Evolutionary conservation across 176 grass and related monocot genomes (phyloP).

Genomic region (Lolium multiflorum): DNA sequence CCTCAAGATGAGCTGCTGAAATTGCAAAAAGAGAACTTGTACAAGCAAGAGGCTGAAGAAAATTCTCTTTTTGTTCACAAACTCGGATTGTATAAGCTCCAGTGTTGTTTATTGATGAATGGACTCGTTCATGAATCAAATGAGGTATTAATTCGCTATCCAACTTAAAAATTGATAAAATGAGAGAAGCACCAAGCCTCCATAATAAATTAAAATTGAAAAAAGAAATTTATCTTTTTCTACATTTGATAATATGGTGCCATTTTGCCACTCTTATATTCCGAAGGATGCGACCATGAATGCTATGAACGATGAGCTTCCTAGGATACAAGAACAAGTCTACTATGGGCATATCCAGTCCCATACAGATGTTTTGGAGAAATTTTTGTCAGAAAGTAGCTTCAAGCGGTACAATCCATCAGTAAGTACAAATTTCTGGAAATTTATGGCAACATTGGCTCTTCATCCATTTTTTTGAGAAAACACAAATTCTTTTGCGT

Average conservation of each 20-base stretch:
- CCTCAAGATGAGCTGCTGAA: conserved; percentile 90
- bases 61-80: conserved; percentile 90
- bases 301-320: conserved; percentile 95
- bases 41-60: conserved; percentile 77
- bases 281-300: conserved; percentile 81
- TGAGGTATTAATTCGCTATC: conserved; percentile 64
- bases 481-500: too few species aligned
- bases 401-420: conserved; percentile 89
- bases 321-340: conserved; percentile 99
- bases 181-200: conserved; percentile 10
- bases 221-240: conserved; percentile 14
- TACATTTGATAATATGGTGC: conserved; percentile 7
- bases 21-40: conserved; percentile 68
- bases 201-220: conserved; percentile 33
- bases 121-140: conserved; percentile 88
- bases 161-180: conserved; percentile 45
- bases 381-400: conserved; percentile 88
- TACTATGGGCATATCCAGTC: conserved; percentile 98
- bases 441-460: conserved; percentile 19
- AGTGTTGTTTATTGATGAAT: conserved; percentile 93
- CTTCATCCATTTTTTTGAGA: conserved; percentile 15
- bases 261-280: conserved; percentile 38
- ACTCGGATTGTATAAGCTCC: conserved; percentile 81
- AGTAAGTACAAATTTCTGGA: conserved; percentile 57
- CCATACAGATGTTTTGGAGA: conserved; percentile 91